Base-by-base conservation (phyloP, 805 yeast genomes). In the Monosporozyma servazzii region DNA sequence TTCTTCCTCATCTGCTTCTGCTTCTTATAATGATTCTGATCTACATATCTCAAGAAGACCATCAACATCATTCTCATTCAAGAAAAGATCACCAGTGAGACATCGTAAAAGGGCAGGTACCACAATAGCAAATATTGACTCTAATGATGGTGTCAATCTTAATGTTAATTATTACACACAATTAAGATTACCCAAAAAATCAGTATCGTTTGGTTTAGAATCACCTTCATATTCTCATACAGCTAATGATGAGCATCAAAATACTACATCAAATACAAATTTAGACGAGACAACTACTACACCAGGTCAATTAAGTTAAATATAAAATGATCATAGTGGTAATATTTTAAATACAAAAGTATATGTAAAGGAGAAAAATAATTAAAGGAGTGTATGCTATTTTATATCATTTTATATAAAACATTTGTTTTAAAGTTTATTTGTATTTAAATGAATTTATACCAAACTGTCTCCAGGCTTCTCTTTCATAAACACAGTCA, bases 401-500 rank as follows among this genome's bases (percentile, higher is more conserved):
- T 27, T 2, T 27, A 20, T 30, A 13, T 18, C 10, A 4, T 33
- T 30, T 11, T 23, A 21, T 21, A 8, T 9, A 39, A n/a, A 7
- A 10, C 3, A 25, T 25, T 25, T 21, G 13, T 17, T 27, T 17
- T 36, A 7, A 17, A 9, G 6, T 20, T 33, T 50, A 51, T 21
- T 58, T 54, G 46, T 56, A 61, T 45, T 51, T 56, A 33, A 58
- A 60, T 8, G 67, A 61, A 49, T 66, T 66, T 2, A 59, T 40
- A 1, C 70, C 68, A 48, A 63, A 63, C 42, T 48, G 54, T 36
- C 54, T 58, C 71, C 71, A 67, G n/a, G 49, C 41, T 31, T 58
- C 60, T 36, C 58, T 60, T 29, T 64, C 68, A 39, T 63, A 67
- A 10, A 52, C 50, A 46, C 68, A 66, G 20, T 60, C 62, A 6